Percentiles rank a stretch among this genome's conserved stretches.
These are phyloP conservation scores for Gynostemma pentaphyllum DNA, from an alignment of 306 rosid species.

Conservation along the genomic window DNA sequence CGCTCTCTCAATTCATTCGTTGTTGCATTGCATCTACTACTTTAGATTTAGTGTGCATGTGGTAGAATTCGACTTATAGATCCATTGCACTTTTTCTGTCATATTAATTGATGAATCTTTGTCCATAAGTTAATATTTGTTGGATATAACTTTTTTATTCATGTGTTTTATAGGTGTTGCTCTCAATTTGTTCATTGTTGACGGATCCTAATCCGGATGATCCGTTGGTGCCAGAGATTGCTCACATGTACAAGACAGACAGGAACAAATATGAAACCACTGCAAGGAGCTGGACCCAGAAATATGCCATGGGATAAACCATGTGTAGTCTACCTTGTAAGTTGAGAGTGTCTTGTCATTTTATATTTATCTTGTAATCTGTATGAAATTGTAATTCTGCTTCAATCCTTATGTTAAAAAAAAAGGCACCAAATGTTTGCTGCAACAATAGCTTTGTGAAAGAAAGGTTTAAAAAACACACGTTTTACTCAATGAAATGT, in stretches of 20 bases:
- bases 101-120: not conserved
- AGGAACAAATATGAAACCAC: slow-evolving; percentile 58
- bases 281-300: slow-evolving; percentile 74
- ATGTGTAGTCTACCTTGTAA: slow-evolving; percentile 2
- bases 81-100: not conserved
- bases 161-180: slow-evolving; percentile 33
- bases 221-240: slow-evolving; percentile 71
- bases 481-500: slow-evolving; percentile 7
- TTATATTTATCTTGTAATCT: not conserved
- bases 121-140: not conserved
- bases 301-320: slow-evolving; percentile 54
- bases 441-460: slow-evolving; percentile 9
- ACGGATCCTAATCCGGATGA: slow-evolving; percentile 68
- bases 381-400: slow-evolving; percentile 7
- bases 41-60: not conserved
- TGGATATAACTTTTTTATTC: not conserved
- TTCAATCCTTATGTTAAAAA: slow-evolving; percentile 4
- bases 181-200: slow-evolving; percentile 55
- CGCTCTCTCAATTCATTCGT: not conserved
- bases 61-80: not conserved
- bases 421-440: slow-evolving; percentile 4
- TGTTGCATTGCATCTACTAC: not conserved
- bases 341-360: slow-evolving; percentile 1
- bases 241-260: slow-evolving; percentile 76
- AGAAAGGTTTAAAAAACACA: slow-evolving; percentile 8